Percentiles rank a stretch among this genome's conserved stretches.
Evolutionary conservation across 495 filamentous ascomycete species (phyloP).

Genomic region (Letharia columbiana): DNA sequence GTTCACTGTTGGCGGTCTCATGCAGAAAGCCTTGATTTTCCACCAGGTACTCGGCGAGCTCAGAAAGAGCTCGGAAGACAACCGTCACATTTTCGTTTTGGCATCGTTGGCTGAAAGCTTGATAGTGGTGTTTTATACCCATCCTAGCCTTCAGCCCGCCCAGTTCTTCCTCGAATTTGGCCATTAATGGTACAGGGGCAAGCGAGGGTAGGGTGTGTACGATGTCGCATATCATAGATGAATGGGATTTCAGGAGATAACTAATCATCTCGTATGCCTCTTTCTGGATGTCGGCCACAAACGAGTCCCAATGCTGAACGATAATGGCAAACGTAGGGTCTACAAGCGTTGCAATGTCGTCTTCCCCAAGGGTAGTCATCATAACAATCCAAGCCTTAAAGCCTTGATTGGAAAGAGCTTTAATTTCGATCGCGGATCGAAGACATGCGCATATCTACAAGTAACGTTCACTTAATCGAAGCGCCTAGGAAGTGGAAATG

Average conservation of each 20-base stretch:
- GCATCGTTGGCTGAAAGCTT: slow-evolving; percentile 62
- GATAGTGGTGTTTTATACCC: slow-evolving; percentile 54
- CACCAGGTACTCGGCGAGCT: slow-evolving; percentile 64
- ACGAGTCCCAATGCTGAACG: slow-evolving; percentile 64
- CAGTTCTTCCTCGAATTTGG: slow-evolving; percentile 54
- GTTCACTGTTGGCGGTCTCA: slow-evolving; percentile 71
- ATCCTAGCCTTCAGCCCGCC: slow-evolving; percentile 51
- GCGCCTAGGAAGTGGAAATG: slow-evolving; percentile 16
- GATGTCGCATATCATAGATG: slow-evolving; percentile 48
- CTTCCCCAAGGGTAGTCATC: slow-evolving; percentile 60
- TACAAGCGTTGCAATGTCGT: slow-evolving; percentile 68
- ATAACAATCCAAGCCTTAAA: slow-evolving; percentile 79
- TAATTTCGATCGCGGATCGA: slow-evolving; percentile 67
- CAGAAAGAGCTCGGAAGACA: slow-evolving; percentile 66
- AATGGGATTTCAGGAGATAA: slow-evolving; percentile 55
- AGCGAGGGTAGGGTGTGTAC: slow-evolving; percentile 72
- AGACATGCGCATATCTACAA: slow-evolving; percentile 75
- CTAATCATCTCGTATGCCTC: slow-evolving; percentile 52
- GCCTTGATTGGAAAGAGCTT: slow-evolving; percentile 62
- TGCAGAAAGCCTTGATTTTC: slow-evolving; percentile 74
- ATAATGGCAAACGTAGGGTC: slow-evolving; percentile 86
- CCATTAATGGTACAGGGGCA: slow-evolving; percentile 58
- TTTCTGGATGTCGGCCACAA: slow-evolving; percentile 51
- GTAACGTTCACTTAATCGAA: slow-evolving; percentile 8
- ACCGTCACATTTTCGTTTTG: slow-evolving; percentile 76